phyloP scores from a whole-genome alignment of 148 eudicot species.

The Hydrangea macrophylla region DNA sequence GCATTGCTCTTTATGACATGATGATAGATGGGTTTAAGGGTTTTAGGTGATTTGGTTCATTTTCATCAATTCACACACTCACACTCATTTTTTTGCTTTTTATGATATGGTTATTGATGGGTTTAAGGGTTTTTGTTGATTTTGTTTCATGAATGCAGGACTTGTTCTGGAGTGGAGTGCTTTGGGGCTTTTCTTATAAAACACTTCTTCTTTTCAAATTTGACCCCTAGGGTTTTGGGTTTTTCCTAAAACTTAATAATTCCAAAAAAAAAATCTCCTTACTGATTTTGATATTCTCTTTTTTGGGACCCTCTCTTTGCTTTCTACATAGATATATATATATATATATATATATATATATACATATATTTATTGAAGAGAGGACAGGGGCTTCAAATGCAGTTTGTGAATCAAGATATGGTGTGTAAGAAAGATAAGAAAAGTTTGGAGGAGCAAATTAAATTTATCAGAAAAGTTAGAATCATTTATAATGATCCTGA shows the following conservation, averaged over 20 bases:
- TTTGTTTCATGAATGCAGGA: slow-evolving; percentile 24
- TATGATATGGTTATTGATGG: too few relatives aligned
- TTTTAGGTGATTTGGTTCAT: too few relatives aligned
- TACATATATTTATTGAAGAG: too few relatives aligned
- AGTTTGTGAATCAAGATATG: slow-evolving; percentile 1
- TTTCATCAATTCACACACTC: too few relatives aligned
- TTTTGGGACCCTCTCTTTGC: neutral
- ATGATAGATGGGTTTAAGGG: too few relatives aligned
- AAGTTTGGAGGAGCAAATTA: neutral
- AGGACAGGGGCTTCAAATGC: slow-evolving; percentile 21
- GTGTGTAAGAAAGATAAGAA: slow-evolving; percentile 6
- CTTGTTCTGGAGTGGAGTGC: slow-evolving; percentile 18
- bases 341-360: too few relatives aligned
- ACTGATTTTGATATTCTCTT: neutral
- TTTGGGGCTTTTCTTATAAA: slow-evolving; percentile 23
- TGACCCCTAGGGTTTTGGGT: slow-evolving; percentile 1
- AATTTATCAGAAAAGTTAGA: slow-evolving; percentile 8
- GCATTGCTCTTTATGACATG: too few relatives aligned
- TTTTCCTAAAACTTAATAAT: slow-evolving; percentile 9
- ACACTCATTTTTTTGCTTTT: too few relatives aligned
- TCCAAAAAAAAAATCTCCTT: neutral
- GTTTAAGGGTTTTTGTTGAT: slow-evolving; percentile 4
- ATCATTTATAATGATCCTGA: slow-evolving; percentile 17
- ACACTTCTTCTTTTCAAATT: slow-evolving; percentile 11
- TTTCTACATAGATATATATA: too few relatives aligned